A percentile compares a stretch with the other conserved stretches of the same genome.
These are phyloP conservation scores for Syzygium jambos DNA, from an alignment of 345 rosid species.

Conservation along the genomic window DNA sequence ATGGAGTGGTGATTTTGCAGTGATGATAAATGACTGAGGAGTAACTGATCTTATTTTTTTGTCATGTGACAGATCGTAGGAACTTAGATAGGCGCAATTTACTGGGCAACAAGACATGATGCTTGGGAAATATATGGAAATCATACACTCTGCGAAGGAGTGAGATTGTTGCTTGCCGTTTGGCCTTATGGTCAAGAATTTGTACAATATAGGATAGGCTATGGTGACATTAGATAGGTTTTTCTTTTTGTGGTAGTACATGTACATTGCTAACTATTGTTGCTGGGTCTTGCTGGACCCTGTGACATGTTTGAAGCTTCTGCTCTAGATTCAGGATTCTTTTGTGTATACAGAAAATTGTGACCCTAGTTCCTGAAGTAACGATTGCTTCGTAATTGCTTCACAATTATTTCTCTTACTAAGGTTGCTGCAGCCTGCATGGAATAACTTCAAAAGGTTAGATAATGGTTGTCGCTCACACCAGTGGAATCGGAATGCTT, in stretches of 20 bases:
- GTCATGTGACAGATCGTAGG: background rate
- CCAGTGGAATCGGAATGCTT: background rate
- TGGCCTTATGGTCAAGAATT: conserved; percentile 12
- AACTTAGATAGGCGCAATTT: background rate
- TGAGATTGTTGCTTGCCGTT: conserved; percentile 3
- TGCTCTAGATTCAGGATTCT: conserved; percentile 36
- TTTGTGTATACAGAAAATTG: conserved; percentile 22
- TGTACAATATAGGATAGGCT: conserved; percentile 32
- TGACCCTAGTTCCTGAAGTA: conserved; percentile 24
- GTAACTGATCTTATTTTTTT: background rate
- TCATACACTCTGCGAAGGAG: background rate
- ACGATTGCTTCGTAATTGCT: conserved; percentile 4
- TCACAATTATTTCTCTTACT: background rate
- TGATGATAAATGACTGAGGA: background rate
- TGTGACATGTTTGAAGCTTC: conserved; percentile 1
- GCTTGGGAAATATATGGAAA: background rate
- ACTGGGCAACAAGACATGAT: background rate
- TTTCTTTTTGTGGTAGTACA: conserved; percentile 10
- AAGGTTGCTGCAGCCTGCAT: background rate
- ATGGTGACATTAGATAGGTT: conserved; percentile 20
- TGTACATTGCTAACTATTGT: conserved; percentile 46
- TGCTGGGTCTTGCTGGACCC: conserved; percentile 8
- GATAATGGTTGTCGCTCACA: background rate
- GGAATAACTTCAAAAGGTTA: background rate
- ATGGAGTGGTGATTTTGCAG: background rate